Evolutionary conservation across 2,329 filamentous ascomycete genomes (phyloP), one percentile per base, ranked within the genome.

Genomic region (Neofusicoccum ribis): DNA sequence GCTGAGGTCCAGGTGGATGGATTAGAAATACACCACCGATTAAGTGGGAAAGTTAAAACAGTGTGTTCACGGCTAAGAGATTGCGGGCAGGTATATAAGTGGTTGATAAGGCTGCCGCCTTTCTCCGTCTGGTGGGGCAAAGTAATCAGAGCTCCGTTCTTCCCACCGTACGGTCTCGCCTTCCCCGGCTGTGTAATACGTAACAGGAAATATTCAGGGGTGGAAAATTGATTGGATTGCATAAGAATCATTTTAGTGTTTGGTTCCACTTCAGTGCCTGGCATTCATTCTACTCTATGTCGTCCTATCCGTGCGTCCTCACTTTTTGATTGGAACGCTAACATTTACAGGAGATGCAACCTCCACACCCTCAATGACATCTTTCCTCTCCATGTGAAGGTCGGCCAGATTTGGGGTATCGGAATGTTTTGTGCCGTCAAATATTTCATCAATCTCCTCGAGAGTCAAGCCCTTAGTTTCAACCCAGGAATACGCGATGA

Each of bases 401-500:
- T 49, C 46, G 8, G 17, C 46, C 17, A 49, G 12, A 15, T 31
- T 31, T 23, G 67, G 69, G 0, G 66, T 66, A 64, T 67, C 58
- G 2, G 65, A 68, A 41, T 71, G 67, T 49, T 72, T 70, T 12
- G 65, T 62, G 2, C 68, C 68, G 41, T 72, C 68, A 27, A 72
- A 70, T 3, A 70, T 54, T 1, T 34, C 49, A n/a, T 64, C 47
- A 4, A 71, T 58, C 46, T 70, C 67, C 39, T 71, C 69, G 50
- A 70, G 56, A 9, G 66, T 66, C 27, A 70, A 54, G 0, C 69
- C 69, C 27, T 68, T 71, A 0, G 69, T 71, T 23, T 71, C 69
- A 5, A 67, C 65, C 65, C 65, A 68, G 20, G 31, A 23, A 70
- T 74, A 73, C 41, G 80, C 73, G 36, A 82, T 80, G 39, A 81